Base-by-base conservation (phyloP, 2,329 filamentous ascomycete genomes). In the Cladosporium sp. region DNA sequence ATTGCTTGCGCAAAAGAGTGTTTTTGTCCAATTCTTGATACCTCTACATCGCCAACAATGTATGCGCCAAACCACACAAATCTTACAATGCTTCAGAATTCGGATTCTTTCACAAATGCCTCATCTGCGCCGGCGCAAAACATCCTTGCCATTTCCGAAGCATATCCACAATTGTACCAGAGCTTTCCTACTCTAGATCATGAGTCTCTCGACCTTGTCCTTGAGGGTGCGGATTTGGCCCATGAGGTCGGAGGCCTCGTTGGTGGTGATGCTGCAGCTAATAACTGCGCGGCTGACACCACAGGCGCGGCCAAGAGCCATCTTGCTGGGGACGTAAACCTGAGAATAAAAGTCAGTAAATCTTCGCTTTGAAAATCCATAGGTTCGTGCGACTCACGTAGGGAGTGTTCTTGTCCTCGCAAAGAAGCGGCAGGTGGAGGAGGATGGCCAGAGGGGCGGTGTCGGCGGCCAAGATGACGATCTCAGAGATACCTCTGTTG, bases 151-250 rank as follows among this genome's bases (percentile, higher is more conserved):
- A 47, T n/a, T 14, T 39, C 49, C 30, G 22, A 43, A 25, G 34
- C 38, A 17, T 20, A 45, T 19, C 34, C 49, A 39, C 49, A 37
- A 36, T 38, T 25, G 49, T 34, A 30, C 49, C 19, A 22, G 20
- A 47, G 28, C 30, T 9, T 17, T 28, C 17, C 6, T 38, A 20
- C 38, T 49, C 51, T 78, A 97, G 79, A 97, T 96, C 81, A 93
- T 92, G 67, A 97, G 84, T 69, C 92, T 85, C 84, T 97, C 93
- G 58, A 97, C 90, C 86, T 96, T 95, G 78, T 95, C 90, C 82
- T 93, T 95, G 72, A 97, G 82, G 65, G 87, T 83, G 69, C 89
- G 84, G 76, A 97, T 97, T 82, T 95, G 91, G 71, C 85, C 84
- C 76, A 88, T 89, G 61, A 97, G 82, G 76, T 97, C 92, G 70